phyloP scores from a whole-genome alignment of 2,329 filamentous ascomycete species.

The Sporothrix pallida region DNA sequence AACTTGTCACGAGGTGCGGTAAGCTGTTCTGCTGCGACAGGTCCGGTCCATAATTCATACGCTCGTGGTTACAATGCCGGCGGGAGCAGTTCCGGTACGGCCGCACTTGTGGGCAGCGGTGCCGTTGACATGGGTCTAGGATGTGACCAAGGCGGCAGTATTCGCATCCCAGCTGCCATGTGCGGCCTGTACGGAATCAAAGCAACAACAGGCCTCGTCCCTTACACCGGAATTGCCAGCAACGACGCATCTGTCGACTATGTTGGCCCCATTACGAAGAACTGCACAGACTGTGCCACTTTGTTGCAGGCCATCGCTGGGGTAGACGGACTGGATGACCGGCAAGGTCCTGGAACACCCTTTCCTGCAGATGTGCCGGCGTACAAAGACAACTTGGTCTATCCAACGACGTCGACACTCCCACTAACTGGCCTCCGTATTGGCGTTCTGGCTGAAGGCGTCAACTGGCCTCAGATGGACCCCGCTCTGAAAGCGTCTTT shows the following conservation, averaged over 20 bases:
- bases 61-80: constrained; percentile 5
- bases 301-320: neutral
- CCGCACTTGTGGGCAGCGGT: neutral
- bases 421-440: neutral
- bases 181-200: constrained; percentile 7
- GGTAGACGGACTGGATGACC: neutral
- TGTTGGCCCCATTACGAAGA: constrained; percentile 1
- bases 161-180: neutral
- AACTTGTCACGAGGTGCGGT: constrained; percentile 12
- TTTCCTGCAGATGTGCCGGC: neutral
- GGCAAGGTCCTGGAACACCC: neutral
- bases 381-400: neutral
- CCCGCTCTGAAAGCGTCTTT: neutral
- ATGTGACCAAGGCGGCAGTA: constrained; percentile 2
- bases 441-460: neutral
- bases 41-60: neutral
- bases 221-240: constrained; percentile 16
- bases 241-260: constrained; percentile 18
- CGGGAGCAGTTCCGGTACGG: constrained; percentile 9
- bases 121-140: constrained; percentile 7
- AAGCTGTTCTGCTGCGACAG: neutral
- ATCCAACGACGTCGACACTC: neutral
- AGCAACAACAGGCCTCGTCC: constrained; percentile 42
- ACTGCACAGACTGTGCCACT: neutral
- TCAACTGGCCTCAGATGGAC: neutral